phyloP scores from a whole-genome alignment of 371 early-diverging fungal species.

The Mortierella sp. region DNA sequence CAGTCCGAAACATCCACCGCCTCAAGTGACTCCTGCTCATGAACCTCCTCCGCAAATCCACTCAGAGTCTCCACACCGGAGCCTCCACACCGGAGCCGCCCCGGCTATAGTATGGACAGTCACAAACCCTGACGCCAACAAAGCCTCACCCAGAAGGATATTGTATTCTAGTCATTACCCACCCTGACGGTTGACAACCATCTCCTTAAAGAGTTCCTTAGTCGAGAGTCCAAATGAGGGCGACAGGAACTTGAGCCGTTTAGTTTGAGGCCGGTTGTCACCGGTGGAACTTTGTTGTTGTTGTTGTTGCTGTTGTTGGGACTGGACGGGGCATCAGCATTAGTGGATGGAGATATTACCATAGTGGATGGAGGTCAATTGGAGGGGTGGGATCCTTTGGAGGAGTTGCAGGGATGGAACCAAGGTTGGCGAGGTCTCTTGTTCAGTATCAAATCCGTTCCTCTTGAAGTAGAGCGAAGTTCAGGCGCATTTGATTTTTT shows the following conservation, averaged over 20 bases:
- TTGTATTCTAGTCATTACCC: conserved; percentile 25
- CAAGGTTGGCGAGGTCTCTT: not conserved
- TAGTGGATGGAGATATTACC: conserved; percentile 20
- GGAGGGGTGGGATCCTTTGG: not conserved
- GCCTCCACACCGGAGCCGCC: conserved; percentile 3
- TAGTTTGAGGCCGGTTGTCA: not conserved
- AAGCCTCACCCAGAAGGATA: not conserved
- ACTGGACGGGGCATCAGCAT: conserved; percentile 8
- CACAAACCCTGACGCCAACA: conserved; percentile 15
- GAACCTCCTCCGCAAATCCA: not conserved
- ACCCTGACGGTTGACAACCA: conserved; percentile 14
- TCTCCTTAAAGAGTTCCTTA: conserved; percentile 1
- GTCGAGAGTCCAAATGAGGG: conserved; percentile 11
- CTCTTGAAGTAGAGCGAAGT: not conserved
- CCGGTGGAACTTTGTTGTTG: not conserved
- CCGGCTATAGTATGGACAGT: conserved; percentile 4
- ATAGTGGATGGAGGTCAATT: conserved; percentile 13
- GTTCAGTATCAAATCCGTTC: conserved; percentile 2
- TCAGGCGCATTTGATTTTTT: not conserved
- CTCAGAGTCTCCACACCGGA: not conserved
- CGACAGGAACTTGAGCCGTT: not conserved
- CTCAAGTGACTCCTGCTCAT: not conserved
- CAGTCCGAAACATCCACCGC: not conserved
- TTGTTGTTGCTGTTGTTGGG: no score
- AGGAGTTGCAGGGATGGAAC: not conserved